A percentile compares a stretch with the other conserved stretches of the same genome.
Evolutionary conservation across 352 stramenopile genomes (phyloP).

Genomic region (Globisporangium perplexum): DNA sequence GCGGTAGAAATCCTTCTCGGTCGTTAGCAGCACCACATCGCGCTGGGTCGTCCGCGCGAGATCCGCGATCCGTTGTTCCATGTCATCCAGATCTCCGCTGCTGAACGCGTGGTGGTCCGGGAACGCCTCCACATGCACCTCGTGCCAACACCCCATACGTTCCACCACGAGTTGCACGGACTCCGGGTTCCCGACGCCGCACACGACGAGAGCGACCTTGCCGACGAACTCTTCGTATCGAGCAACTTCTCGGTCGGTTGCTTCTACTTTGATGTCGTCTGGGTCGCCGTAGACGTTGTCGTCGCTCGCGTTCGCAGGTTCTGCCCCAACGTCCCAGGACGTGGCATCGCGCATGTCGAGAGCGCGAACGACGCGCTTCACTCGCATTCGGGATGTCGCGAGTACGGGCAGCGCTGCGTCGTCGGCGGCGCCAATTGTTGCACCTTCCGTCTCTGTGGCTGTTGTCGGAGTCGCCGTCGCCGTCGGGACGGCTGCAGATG

Average conservation of each 20-base stretch:
- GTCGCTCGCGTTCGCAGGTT: background rate
- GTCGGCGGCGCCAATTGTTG: too few species aligned
- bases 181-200: constrained; percentile 60
- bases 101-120: constrained; percentile 60
- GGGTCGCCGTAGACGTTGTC: too few species aligned
- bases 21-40: constrained; percentile 46
- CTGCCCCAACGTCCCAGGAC: background rate
- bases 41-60: constrained; percentile 1
- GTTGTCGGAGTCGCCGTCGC: too few species aligned
- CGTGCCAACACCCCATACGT: constrained; percentile 19
- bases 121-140: constrained; percentile 39
- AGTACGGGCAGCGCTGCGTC: constrained; percentile 23
- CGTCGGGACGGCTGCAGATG: too few species aligned
- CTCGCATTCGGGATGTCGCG: constrained; percentile 44
- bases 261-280: too few species aligned
- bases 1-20: constrained; percentile 53
- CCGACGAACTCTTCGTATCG: constrained; percentile 10
- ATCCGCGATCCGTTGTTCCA: constrained; percentile 14
- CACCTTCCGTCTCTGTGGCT: background rate
- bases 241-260: too few species aligned
- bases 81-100: constrained; percentile 22
- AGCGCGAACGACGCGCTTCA: constrained; percentile 22
- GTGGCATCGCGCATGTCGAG: constrained; percentile 1
- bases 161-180: constrained; percentile 46
- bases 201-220: constrained; percentile 34